Conservation (phyloP, 2,329 filamentous ascomycete genomes). For the Colletotrichum gigasporum region DNA sequence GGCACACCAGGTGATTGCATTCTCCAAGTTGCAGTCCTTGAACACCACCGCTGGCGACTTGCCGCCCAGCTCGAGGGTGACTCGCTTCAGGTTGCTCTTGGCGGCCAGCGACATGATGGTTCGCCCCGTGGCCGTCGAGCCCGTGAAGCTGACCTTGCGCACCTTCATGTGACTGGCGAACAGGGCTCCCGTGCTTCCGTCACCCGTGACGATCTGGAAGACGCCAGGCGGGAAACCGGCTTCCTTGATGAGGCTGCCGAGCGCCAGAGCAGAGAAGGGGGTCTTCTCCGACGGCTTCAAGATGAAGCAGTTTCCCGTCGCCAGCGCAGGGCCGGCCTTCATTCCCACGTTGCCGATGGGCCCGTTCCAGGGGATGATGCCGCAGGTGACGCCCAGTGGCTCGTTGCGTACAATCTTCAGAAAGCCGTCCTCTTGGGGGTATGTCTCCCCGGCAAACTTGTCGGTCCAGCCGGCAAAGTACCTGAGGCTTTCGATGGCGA, state of each 20-base stretch:
- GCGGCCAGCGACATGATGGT: conserved; percentile 72
- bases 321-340: conserved; percentile 54
- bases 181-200: conserved; percentile 44
- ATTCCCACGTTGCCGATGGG: conserved; percentile 47
- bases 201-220: conserved; percentile 51
- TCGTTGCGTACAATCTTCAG: conserved; percentile 47
- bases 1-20: conserved; percentile 56
- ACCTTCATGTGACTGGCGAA: conserved; percentile 39
- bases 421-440: conserved; percentile 52
- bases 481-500: conserved; percentile 48
- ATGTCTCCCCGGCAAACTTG: conserved; percentile 37
- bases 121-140: conserved; percentile 72
- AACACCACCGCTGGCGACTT: conserved; percentile 74
- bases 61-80: conserved; percentile 78
- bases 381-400: conserved; percentile 38
- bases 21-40: conserved; percentile 71
- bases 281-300: conserved; percentile 56
- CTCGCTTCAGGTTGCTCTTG: conserved; percentile 71
- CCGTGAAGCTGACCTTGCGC: conserved; percentile 75
- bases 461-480: conserved; percentile 38
- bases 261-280: conserved; percentile 45
- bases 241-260: conserved; percentile 47
- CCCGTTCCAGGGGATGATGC: conserved; percentile 52
- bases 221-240: conserved; percentile 56
- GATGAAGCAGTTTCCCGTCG: conserved; percentile 54